Conservation (phyloP, 306 rosid species). For the Comarum palustre region DNA sequence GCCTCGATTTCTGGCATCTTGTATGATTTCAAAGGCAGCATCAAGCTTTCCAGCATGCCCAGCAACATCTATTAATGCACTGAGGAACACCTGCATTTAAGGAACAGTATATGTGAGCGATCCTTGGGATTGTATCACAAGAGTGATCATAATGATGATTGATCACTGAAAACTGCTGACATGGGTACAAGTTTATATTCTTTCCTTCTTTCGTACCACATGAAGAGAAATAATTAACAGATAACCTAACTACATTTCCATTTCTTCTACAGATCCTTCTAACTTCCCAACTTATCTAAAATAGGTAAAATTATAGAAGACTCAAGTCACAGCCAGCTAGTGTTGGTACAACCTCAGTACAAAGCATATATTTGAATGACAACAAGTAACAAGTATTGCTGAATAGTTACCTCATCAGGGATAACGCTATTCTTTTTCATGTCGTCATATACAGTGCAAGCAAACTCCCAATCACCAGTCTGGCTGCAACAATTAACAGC, state of each 20-base stretch:
- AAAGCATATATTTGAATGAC: neutral
- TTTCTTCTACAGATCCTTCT: neutral
- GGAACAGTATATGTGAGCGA: slow-evolving; percentile 28
- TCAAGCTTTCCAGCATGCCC: slow-evolving; percentile 91
- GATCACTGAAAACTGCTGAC: slow-evolving; percentile 26
- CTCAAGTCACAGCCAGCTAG: neutral
- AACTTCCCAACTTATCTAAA: slow-evolving; percentile 8
- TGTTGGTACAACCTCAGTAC: neutral
- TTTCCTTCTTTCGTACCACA: neutral
- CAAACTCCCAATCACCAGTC: slow-evolving; percentile 90
- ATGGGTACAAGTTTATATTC: neutral
- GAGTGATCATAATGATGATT: neutral
- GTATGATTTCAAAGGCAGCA: slow-evolving; percentile 75
- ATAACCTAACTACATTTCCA: neutral
- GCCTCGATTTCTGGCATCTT: slow-evolving; percentile 63
- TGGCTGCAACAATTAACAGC: slow-evolving; percentile 84
- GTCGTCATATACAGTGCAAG: slow-evolving; percentile 57
- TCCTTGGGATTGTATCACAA: slow-evolving; percentile 13
- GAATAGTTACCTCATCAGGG: slow-evolving; percentile 76
- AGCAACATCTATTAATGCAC: slow-evolving; percentile 92
- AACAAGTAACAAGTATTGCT: neutral
- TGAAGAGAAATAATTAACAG: neutral
- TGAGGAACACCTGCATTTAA: slow-evolving; percentile 75
- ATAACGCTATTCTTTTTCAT: slow-evolving; percentile 68
- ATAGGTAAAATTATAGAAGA: neutral